These are phyloP conservation scores for Cafeteria roenbergensis DNA, from an alignment of 108 stramenopile species.

Conservation along the genomic window DNA sequence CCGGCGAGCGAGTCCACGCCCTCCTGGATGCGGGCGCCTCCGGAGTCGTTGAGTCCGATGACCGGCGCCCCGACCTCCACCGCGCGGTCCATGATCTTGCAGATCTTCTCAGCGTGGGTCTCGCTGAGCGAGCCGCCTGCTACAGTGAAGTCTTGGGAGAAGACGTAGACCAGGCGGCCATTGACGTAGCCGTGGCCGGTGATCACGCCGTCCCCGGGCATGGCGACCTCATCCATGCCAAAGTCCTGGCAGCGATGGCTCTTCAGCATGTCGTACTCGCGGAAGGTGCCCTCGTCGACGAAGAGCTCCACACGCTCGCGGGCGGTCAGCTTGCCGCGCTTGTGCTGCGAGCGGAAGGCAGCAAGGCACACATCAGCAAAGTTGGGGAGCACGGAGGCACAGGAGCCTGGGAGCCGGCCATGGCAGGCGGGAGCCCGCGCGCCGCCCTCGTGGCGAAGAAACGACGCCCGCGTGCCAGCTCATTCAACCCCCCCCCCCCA, in stretches of 20 bases:
- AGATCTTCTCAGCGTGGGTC: conserved; percentile 95
- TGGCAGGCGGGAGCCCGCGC: too few relatives aligned
- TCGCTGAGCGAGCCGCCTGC: conserved; percentile 84
- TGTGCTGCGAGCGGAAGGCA: conserved; percentile 53
- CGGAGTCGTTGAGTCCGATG: conserved; percentile 94
- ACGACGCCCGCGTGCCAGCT: too few relatives aligned
- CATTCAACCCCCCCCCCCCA: background rate
- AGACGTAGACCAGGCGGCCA: conserved; percentile 69
- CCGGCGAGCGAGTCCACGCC: conserved; percentile 87
- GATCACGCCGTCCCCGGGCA: conserved; percentile 91
- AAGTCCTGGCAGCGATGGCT: conserved; percentile 92
- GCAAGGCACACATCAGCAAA: background rate
- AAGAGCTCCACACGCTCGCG: conserved; percentile 78
- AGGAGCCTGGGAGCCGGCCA: too few relatives aligned
- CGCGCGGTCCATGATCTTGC: conserved; percentile 97
- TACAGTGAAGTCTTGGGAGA: conserved; percentile 94
- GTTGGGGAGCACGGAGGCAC: background rate
- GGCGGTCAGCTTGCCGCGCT: conserved; percentile 86
- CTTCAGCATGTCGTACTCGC: conserved; percentile 83
- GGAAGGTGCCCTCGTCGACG: conserved; percentile 72
- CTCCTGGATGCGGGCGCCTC: conserved; percentile 97
- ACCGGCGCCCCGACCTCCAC: conserved; percentile 79
- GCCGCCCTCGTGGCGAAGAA: too few relatives aligned
- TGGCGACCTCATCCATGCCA: conserved; percentile 64
- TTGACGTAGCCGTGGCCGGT: conserved; percentile 45